Percentiles rank a stretch among this genome's conserved stretches.
phyloP scores from a whole-genome alignment of 1,284 basidiomycete genomes.

The Schizopora paradoxa region DNA sequence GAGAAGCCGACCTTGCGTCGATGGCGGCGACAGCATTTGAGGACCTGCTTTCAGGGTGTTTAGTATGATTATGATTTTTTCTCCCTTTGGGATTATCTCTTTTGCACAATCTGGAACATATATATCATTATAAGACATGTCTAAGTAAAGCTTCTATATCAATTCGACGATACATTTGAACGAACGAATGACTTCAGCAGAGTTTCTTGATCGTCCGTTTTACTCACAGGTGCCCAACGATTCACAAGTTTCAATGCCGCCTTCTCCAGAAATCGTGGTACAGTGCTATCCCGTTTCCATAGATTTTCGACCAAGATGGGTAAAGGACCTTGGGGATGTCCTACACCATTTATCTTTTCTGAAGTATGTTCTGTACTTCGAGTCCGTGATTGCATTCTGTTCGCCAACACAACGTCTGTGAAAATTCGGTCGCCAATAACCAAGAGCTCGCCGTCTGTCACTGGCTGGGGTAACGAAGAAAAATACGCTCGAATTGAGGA shows the following conservation, averaged over 20 bases:
- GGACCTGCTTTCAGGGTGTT: constrained; percentile 13
- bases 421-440: constrained; percentile 88
- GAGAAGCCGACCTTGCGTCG: not conserved
- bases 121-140: not conserved
- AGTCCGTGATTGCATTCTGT: constrained; percentile 48
- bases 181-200: not conserved
- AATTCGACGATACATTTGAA: not conserved
- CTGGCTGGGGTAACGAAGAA: constrained; percentile 42
- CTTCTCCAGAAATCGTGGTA: constrained; percentile 54
- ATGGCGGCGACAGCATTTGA: constrained; percentile 10
- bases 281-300: constrained; percentile 58
- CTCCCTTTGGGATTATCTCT: no score
- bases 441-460: constrained; percentile 60
- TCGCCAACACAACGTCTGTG: constrained; percentile 86
- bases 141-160: not conserved
- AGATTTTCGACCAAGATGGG: constrained; percentile 64
- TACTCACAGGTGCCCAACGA: constrained; percentile 31
- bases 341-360: constrained; percentile 1
- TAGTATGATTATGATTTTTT: constrained; percentile 6
- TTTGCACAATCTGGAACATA: not conserved
- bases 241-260: constrained; percentile 41
- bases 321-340: constrained; percentile 40
- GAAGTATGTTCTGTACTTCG: constrained; percentile 17
- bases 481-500: constrained; percentile 62
- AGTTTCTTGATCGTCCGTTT: not conserved